phyloP scores from a whole-genome alignment of 345 rosid genomes.

The Rubroshorea leprosula region DNA sequence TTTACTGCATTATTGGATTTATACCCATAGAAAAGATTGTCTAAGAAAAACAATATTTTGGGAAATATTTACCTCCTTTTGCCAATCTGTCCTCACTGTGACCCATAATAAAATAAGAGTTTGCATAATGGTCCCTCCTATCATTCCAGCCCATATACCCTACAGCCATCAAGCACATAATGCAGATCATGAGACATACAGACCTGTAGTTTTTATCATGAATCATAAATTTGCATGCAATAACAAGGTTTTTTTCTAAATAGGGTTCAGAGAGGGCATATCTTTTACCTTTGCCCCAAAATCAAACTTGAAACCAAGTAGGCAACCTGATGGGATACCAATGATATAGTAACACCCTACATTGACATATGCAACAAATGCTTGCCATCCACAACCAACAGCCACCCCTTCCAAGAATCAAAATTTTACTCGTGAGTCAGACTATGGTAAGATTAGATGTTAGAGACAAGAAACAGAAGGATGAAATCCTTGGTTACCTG shows the following conservation, averaged over 20 bases:
- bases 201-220: too few species aligned
- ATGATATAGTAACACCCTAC: constrained; percentile 70
- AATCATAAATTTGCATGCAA: too few species aligned
- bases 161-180: constrained; percentile 7
- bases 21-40: too few species aligned
- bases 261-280: neutral
- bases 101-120: constrained; percentile 57
- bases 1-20: too few species aligned
- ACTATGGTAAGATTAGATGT: neutral
- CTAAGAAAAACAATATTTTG: neutral
- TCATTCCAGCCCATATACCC: constrained; percentile 75
- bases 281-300: neutral
- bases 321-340: constrained; percentile 38
- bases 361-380: constrained; percentile 76
- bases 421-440: neutral
- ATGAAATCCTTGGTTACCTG: constrained; percentile 31
- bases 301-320: neutral
- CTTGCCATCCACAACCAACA: constrained; percentile 87
- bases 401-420: constrained; percentile 47
- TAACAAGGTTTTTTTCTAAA: too few species aligned
- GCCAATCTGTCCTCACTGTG: constrained; percentile 47
- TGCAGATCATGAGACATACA: too few species aligned
- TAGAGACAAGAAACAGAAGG: neutral
- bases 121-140: constrained; percentile 52
- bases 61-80: constrained; percentile 39